Evolutionary conservation across 2,329 filamentous ascomycete species (phyloP).

Genomic region (Alternaria sp.): DNA sequence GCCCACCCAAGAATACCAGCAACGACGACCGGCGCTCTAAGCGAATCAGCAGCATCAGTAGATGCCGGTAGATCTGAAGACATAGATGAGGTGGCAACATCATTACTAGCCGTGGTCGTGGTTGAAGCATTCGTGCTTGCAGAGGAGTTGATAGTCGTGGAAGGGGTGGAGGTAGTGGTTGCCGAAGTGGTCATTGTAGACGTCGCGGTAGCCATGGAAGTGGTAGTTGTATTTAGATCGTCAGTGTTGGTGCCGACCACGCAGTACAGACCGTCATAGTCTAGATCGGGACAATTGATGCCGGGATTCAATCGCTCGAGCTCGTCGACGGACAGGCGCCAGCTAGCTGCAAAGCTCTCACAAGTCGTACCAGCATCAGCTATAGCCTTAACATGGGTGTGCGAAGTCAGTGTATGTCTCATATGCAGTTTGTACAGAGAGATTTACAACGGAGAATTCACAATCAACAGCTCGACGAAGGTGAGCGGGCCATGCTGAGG

Average conservation of each 20-base stretch:
- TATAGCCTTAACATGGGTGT: background rate
- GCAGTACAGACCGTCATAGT: background rate
- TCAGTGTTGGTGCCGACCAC: constrained; percentile 6
- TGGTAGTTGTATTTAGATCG: background rate
- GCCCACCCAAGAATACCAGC: no score
- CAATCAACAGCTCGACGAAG: constrained; percentile 3
- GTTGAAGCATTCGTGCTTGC: background rate
- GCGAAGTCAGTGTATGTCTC: no score
- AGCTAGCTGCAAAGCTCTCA: background rate
- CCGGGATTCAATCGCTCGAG: constrained; percentile 6
- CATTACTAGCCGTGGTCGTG: background rate
- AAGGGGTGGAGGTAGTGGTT: no score
- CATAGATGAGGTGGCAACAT: background rate
- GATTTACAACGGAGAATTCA: background rate
- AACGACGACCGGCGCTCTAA: no score
- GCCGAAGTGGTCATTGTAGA: no score
- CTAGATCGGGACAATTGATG: constrained; percentile 2
- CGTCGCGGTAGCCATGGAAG: background rate
- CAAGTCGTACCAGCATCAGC: constrained; percentile 3
- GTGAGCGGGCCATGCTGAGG: background rate
- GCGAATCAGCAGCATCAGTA: no score
- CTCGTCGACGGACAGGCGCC: constrained; percentile 1
- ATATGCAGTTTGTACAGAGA: no score
- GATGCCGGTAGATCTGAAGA: no score
- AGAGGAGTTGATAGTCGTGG: background rate